phyloP scores from a whole-genome alignment of 495 filamentous ascomycete genomes.

The Penicillium lividum region DNA sequence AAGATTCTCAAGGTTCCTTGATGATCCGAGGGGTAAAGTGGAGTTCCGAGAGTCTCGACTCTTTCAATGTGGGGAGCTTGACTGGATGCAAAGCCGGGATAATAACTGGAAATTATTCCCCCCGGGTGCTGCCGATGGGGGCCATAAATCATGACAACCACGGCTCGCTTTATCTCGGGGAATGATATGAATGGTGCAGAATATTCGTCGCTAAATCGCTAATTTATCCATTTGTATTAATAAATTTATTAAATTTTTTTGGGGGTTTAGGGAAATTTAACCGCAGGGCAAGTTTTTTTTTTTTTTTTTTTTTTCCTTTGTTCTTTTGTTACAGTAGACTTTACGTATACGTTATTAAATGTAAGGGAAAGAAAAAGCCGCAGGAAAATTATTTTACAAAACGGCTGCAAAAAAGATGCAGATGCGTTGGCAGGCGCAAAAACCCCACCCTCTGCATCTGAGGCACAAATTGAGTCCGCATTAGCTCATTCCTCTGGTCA shows the following conservation, averaged over 20 bases:
- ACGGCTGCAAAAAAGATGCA: constrained; percentile 11
- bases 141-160: constrained; percentile 15
- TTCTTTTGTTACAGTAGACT: too few species aligned
- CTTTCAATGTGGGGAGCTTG: constrained; percentile 5
- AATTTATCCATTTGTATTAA: too few species aligned
- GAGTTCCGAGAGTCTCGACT: constrained; percentile 7
- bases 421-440: constrained; percentile 28
- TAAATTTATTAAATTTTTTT: too few species aligned
- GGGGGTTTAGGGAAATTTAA: too few species aligned
- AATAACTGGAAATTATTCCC: constrained; percentile 7
- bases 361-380: neutral
- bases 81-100: constrained; percentile 2
- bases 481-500: constrained; percentile 26
- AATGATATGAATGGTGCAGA: too few species aligned
- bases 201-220: too few species aligned
- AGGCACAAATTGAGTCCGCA: constrained; percentile 28
- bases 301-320: neutral
- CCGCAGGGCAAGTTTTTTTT: too few species aligned
- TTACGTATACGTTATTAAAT: too few species aligned
- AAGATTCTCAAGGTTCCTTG: too few species aligned
- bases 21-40: constrained; percentile 12
- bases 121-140: constrained; percentile 21
- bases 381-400: constrained; percentile 8
- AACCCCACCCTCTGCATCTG: constrained; percentile 14
- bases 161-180: constrained; percentile 20